Percentiles rank a stretch among this genome's conserved stretches.
phyloP scores from a whole-genome alignment of 1,284 basidiomycete species.

The Pascua sp. region DNA sequence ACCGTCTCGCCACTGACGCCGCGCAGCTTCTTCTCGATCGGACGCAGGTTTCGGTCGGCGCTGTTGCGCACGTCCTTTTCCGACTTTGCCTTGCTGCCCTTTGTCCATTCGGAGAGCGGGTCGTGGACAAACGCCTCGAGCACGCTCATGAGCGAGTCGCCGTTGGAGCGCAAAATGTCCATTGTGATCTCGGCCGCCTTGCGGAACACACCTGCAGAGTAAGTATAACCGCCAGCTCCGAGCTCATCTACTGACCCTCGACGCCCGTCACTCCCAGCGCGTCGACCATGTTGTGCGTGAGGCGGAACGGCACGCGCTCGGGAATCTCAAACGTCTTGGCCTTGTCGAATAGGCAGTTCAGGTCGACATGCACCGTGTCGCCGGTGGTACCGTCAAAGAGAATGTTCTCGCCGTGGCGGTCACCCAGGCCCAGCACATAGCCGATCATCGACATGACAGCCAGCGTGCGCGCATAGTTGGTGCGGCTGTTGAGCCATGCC shows the following conservation, averaged over 20 bases:
- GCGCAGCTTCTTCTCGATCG: slow-evolving; percentile 77
- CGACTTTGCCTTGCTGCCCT: slow-evolving; percentile 43
- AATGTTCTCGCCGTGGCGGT: slow-evolving; percentile 96
- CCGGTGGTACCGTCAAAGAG: slow-evolving; percentile 84
- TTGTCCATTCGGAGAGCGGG: slow-evolving; percentile 94
- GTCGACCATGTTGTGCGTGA: slow-evolving; percentile 92
- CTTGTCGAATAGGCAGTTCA: slow-evolving; percentile 98
- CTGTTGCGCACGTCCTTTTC: slow-evolving; percentile 54
- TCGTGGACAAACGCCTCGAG: slow-evolving; percentile 98
- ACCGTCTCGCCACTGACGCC: slow-evolving; percentile 60
- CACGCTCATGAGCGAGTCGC: slow-evolving; percentile 91
- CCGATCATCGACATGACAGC: slow-evolving; percentile 99
- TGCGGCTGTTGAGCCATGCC: slow-evolving; percentile 84
- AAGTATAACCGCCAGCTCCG: too few relatives aligned
- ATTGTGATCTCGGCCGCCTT: slow-evolving; percentile 90
- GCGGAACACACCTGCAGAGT: slow-evolving; percentile 72
- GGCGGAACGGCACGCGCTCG: slow-evolving; percentile 89
- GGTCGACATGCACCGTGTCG: slow-evolving; percentile 94
- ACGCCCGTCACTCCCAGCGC: slow-evolving; percentile 90
- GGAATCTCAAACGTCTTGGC: slow-evolving; percentile 85
- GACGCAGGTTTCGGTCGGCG: slow-evolving; percentile 69
- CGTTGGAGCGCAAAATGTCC: slow-evolving; percentile 81
- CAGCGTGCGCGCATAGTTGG: slow-evolving; percentile 81
- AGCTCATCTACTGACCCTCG: slow-evolving; percentile 77
- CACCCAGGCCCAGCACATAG: slow-evolving; percentile 93